phyloP scores from a whole-genome alignment of 495 filamentous ascomycete species.

The Annulohypoxylon nitens region DNA sequence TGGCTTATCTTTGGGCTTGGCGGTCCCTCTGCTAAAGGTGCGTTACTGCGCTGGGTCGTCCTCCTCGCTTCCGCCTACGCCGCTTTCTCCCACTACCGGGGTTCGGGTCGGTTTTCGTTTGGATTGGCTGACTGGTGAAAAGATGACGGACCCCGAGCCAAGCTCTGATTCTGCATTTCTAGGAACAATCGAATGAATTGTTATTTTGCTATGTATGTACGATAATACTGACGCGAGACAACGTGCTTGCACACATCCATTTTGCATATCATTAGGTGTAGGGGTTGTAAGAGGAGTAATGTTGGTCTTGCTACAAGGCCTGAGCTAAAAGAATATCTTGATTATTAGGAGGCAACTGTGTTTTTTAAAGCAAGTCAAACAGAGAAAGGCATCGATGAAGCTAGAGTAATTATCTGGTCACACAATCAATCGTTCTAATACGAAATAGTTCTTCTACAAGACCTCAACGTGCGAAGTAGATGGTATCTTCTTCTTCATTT shows the following conservation, averaged over 20 bases:
- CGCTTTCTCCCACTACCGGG: conserved; percentile 34
- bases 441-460: neutral
- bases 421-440: neutral
- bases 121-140: conserved; percentile 16
- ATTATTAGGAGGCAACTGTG: neutral
- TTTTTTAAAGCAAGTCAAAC: neutral
- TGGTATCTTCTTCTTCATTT: conserved; percentile 8
- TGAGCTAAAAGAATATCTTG: neutral
- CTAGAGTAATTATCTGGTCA: neutral
- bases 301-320: neutral
- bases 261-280: neutral
- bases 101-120: neutral
- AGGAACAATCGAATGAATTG: neutral
- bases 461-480: neutral
- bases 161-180: conserved; percentile 20
- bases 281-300: neutral
- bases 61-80: conserved; percentile 51
- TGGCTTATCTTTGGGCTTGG: conserved; percentile 61
- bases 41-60: conserved; percentile 62
- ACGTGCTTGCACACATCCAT: neutral
- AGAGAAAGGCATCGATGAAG: neutral
- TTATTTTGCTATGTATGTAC: conserved; percentile 4
- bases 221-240: conserved; percentile 3
- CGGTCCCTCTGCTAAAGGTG: conserved; percentile 60
- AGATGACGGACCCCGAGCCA: conserved; percentile 28